phyloP scores from a whole-genome alignment of 306 rosid species.

The Cucumis sativus region Cucumber_9930_V3 NC_026660.2:3087501-3088000 shows the following conservation, averaged over 20 bases:
- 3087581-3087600: neutral
- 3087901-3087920: no score
- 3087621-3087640: neutral
- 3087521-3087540: conserved; percentile 36
- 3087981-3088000: no score
- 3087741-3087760: neutral
- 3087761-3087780: neutral
- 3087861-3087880: no score
- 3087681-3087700: conserved; percentile 37
- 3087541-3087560: conserved; percentile 37
- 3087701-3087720: conserved; percentile 8
- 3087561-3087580: conserved; percentile 10
- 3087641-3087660: conserved; percentile 25
- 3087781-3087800: neutral
- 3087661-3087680: conserved; percentile 28
- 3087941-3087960: no score
- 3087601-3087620: neutral
- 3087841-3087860: no score
- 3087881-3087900: no score
- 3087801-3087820: no score
- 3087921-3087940: no score
- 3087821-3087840: no score
- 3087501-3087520: conserved; percentile 29
- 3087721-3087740: no score
- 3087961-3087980: no score